These are phyloP conservation scores for Jimgerdemannia flammicorona DNA, from an alignment of 192 early-diverging fungal genomes.

Conservation along the genomic window DNA sequence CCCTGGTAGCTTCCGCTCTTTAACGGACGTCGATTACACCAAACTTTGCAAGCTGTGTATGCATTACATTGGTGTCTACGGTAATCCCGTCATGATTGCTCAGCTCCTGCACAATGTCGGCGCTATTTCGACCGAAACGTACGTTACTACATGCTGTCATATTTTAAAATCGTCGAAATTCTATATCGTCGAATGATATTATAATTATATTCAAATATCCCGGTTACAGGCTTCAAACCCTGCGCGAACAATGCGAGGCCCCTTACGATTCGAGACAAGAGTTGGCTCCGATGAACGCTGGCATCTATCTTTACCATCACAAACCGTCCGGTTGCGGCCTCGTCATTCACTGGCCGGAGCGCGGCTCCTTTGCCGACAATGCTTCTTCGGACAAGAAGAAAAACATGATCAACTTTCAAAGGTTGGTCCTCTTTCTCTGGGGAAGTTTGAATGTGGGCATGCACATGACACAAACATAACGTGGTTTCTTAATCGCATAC, in stretches of 20 bases:
- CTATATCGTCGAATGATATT: background rate
- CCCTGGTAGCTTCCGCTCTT: conserved; percentile 7
- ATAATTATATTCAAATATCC: background rate
- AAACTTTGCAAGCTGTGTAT: background rate
- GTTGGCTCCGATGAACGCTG: background rate
- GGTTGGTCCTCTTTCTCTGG: background rate
- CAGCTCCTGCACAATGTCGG: conserved; percentile 4
- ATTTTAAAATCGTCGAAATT: background rate
- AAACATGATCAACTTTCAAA: conserved; percentile 21
- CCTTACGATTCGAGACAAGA: background rate
- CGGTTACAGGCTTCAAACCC: background rate
- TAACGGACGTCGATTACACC: conserved; percentile 7
- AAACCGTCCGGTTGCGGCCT: conserved; percentile 1
- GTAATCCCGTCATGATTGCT: conserved; percentile 11
- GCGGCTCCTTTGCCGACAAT: conserved; percentile 12
- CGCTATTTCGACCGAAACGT: conserved; percentile 5
- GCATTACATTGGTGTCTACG: conserved; percentile 9
- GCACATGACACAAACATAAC: too few species aligned
- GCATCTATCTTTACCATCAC: background rate
- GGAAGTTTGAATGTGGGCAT: too few species aligned
- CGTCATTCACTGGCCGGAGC: conserved; percentile 14
- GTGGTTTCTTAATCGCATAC: background rate
- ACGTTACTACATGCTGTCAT: background rate
- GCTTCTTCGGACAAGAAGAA: conserved; percentile 11
- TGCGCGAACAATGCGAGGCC: background rate